Conservation (phyloP, 257 asterid species). For the Solanum etuberosum region DNA sequence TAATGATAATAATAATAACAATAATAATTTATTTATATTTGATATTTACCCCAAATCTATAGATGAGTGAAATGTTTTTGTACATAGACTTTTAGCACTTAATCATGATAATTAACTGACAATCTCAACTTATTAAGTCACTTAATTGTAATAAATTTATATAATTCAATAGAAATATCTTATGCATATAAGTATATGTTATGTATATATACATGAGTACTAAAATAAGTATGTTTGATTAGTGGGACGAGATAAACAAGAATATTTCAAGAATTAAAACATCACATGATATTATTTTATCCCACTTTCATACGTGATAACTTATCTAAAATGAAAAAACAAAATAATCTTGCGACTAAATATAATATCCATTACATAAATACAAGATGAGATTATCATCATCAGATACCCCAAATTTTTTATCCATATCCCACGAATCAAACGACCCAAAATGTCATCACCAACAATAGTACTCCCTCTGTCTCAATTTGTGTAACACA, state of each 20-base stretch:
- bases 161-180: neutral
- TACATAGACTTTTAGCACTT: neutral
- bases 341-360: neutral
- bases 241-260: accelerated
- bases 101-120: neutral
- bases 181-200: neutral
- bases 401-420: accelerated
- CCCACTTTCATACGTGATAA: no score
- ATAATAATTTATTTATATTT: no score
- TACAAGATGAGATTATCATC: no score
- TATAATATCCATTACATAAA: neutral
- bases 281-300: no score
- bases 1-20: no score
- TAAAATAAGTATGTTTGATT: no score
- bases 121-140: neutral
- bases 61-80: neutral
- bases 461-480: neutral
- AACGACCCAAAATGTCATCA: neutral
- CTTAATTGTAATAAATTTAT: neutral
- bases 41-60: no score
- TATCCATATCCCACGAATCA: neutral
- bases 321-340: no score
- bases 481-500: no score
- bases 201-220: neutral
- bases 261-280: no score